A percentile compares a stretch with the other conserved stretches of the same genome.
Conservation (phyloP, 805 yeast genomes). For the Cyberlindnera mississippiensis region DNA sequence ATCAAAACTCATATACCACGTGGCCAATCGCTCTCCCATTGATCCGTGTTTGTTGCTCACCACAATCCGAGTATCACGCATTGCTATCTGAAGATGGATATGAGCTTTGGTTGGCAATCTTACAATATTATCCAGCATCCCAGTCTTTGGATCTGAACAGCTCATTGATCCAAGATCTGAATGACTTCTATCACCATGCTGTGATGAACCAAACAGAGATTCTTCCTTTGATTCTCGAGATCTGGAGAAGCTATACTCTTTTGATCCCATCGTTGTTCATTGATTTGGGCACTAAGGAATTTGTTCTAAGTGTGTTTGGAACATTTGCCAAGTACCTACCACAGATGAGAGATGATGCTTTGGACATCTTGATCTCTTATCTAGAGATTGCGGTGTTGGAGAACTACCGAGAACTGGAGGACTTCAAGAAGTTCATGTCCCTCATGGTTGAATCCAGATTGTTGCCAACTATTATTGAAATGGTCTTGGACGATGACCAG, state of each 20-base stretch:
- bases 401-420: constrained; percentile 19
- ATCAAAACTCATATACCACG: constrained; percentile 46
- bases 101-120: constrained; percentile 72
- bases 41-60: constrained; percentile 57
- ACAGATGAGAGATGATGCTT: constrained; percentile 68
- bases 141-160: constrained; percentile 13
- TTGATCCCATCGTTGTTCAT: constrained; percentile 39
- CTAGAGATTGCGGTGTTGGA: constrained; percentile 44
- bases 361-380: constrained; percentile 49
- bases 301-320: constrained; percentile 38
- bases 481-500: constrained; percentile 30
- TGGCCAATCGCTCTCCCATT: constrained; percentile 61
- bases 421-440: constrained; percentile 19
- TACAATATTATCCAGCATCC: constrained; percentile 53
- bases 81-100: constrained; percentile 80
- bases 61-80: constrained; percentile 48
- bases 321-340: constrained; percentile 51
- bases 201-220: constrained; percentile 72
- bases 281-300: constrained; percentile 33
- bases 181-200: constrained; percentile 46
- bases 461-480: constrained; percentile 26
- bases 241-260: constrained; percentile 59
- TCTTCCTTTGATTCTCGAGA: constrained; percentile 56
- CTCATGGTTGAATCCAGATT: constrained; percentile 27
- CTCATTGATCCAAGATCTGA: constrained; percentile 19